Evolutionary conservation across 345 rosid species (phyloP).

Genomic region (Gossypioides kirkii): DNA sequence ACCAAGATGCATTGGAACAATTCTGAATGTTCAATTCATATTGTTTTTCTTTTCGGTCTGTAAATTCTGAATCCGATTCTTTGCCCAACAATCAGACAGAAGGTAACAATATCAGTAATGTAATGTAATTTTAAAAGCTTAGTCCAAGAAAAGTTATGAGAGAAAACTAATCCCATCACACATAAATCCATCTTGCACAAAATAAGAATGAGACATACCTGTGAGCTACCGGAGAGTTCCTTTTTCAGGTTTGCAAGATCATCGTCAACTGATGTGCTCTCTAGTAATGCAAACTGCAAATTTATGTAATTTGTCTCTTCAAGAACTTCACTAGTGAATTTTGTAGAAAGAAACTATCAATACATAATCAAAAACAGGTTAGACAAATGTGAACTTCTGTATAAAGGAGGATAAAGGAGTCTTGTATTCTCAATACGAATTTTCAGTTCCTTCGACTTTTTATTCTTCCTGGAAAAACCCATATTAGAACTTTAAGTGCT

Average conservation of each 20-base stretch:
- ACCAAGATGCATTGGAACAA: not conserved
- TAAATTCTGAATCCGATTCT: not conserved
- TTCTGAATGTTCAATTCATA: not conserved
- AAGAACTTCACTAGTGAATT: conserved; percentile 3
- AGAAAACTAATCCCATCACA: not conserved
- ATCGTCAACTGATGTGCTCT: conserved; percentile 61
- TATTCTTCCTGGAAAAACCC: too few relatives aligned
- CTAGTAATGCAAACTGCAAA: conserved; percentile 67
- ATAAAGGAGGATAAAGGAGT: not conserved
- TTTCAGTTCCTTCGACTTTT: too few relatives aligned
- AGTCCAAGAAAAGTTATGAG: not conserved
- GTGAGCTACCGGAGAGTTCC: conserved; percentile 51
- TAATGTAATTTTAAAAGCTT: not conserved
- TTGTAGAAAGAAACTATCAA: not conserved
- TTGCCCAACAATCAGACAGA: not conserved
- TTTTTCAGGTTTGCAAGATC: conserved; percentile 65
- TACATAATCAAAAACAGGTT: not conserved
- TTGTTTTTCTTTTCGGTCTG: not conserved
- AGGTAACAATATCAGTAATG: not conserved
- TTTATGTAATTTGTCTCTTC: not conserved
- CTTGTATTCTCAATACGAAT: not conserved
- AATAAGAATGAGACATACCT: conserved; percentile 35
- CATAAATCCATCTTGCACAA: not conserved
- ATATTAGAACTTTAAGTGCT: too few relatives aligned
- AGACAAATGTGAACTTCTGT: not conserved